These are phyloP conservation scores for Casaregolazyma lundiana DNA, from an alignment of 1,139 yeast species.

Conservation along the genomic window DNA sequence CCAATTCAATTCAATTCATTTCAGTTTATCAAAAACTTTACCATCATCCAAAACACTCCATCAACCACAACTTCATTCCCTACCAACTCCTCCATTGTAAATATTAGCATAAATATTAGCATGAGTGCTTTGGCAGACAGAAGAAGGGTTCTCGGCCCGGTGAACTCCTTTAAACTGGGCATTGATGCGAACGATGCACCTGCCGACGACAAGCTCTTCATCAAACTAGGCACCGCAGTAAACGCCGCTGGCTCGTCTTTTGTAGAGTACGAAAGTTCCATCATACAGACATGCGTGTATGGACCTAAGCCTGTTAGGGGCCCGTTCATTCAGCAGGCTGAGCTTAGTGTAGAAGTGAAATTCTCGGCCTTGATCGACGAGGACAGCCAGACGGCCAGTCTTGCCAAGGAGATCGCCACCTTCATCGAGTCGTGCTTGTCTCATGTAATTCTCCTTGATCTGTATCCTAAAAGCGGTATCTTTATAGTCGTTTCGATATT, in stretches of 20 bases:
- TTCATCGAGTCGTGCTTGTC: constrained; percentile 56
- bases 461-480: constrained; percentile 86
- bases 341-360: constrained; percentile 63
- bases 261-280: constrained; percentile 59
- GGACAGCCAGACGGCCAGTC: constrained; percentile 24
- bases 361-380: constrained; percentile 38
- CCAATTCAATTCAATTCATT: too few relatives aligned
- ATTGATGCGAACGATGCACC: constrained; percentile 9
- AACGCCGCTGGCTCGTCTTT: constrained; percentile 85
- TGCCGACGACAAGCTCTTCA: constrained; percentile 17
- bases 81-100: too few relatives aligned
- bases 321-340: constrained; percentile 64
- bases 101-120: too few relatives aligned
- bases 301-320: constrained; percentile 90
- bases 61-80: not conserved
- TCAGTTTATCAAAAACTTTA: too few relatives aligned
- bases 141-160: constrained; percentile 37
- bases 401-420: constrained; percentile 50
- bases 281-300: constrained; percentile 67
- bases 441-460: constrained; percentile 59
- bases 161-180: constrained; percentile 29
- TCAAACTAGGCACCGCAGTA: constrained; percentile 56
- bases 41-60: not conserved
- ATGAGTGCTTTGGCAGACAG: constrained; percentile 33
- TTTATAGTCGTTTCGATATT: constrained; percentile 72